Percentiles rank a stretch among this genome's conserved stretches.
Evolutionary conservation across 345 rosid species (phyloP).

Genomic region (Syzygium oleosum): DNA sequence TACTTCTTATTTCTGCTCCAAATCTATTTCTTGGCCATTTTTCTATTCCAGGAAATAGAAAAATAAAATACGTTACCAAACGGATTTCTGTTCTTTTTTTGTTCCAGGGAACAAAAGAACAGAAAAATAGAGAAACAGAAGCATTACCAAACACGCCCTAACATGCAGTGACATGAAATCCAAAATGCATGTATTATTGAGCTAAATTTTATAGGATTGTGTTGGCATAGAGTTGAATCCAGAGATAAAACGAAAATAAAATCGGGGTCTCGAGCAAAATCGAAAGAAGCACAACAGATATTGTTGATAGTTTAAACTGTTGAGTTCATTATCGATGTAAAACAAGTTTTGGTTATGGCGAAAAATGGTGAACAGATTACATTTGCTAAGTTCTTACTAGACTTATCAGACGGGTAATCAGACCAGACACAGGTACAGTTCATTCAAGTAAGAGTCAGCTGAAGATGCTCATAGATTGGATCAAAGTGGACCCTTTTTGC

Average conservation of each 20-base stretch:
- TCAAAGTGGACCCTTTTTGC: background rate
- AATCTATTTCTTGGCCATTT: too few relatives aligned
- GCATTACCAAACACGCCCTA: too few relatives aligned
- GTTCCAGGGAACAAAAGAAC: too few relatives aligned
- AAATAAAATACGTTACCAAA: too few relatives aligned
- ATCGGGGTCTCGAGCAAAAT: background rate
- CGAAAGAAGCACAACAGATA: accelerated
- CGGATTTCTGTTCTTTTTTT: too few relatives aligned
- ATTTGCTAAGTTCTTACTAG: background rate
- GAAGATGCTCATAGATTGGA: background rate
- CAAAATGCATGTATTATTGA: background rate
- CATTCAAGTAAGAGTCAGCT: background rate
- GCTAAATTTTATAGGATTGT: background rate
- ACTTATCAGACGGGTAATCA: background rate
- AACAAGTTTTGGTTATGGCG: too few relatives aligned
- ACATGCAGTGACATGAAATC: background rate
- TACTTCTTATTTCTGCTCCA: too few relatives aligned
- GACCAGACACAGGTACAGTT: background rate
- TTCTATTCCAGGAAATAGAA: too few relatives aligned
- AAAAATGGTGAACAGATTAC: background rate
- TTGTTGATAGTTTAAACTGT: background rate
- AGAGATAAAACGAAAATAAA: background rate
- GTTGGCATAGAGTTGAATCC: background rate
- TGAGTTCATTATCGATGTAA: background rate
- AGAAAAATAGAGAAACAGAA: too few relatives aligned